Percentiles rank a stretch among this genome's conserved stretches.
Evolutionary conservation across 495 filamentous ascomycete species (phyloP).

Genomic region (Terfezia claveryi): DNA sequence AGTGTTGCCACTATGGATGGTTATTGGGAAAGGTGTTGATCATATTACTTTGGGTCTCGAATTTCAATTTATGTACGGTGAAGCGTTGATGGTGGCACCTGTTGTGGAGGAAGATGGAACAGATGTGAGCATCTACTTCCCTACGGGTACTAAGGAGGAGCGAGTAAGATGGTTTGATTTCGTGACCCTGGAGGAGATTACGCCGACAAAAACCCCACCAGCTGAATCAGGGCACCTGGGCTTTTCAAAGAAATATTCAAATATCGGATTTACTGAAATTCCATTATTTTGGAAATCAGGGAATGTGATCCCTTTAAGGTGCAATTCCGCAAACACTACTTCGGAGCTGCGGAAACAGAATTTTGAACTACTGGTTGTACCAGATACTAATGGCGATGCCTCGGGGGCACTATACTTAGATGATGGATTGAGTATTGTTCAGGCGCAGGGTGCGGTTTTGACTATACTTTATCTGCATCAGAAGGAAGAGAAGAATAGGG

Average conservation of each 20-base stretch:
- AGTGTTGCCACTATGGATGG: constrained; percentile 44
- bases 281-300: constrained; percentile 53
- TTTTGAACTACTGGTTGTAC: constrained; percentile 50
- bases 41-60: constrained; percentile 36
- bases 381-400: constrained; percentile 35
- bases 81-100: constrained; percentile 47
- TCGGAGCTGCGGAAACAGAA: constrained; percentile 38
- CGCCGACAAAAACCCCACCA: constrained; percentile 27
- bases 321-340: constrained; percentile 45
- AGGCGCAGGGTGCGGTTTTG: too few relatives aligned
- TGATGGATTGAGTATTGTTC: constrained; percentile 31
- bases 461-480: too few relatives aligned
- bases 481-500: too few relatives aligned
- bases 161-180: too few relatives aligned
- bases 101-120: constrained; percentile 43
- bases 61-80: constrained; percentile 54
- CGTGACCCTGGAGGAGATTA: constrained; percentile 42
- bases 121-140: constrained; percentile 48
- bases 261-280: constrained; percentile 41
- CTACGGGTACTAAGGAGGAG: constrained; percentile 37
- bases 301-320: constrained; percentile 43
- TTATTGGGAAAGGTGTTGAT: constrained; percentile 39
- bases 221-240: constrained; percentile 31
- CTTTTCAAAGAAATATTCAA: constrained; percentile 27
- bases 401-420: constrained; percentile 54